Conservation (phyloP, 768 basidiomycete species). For the Kwoniella heveanensis region DNA sequence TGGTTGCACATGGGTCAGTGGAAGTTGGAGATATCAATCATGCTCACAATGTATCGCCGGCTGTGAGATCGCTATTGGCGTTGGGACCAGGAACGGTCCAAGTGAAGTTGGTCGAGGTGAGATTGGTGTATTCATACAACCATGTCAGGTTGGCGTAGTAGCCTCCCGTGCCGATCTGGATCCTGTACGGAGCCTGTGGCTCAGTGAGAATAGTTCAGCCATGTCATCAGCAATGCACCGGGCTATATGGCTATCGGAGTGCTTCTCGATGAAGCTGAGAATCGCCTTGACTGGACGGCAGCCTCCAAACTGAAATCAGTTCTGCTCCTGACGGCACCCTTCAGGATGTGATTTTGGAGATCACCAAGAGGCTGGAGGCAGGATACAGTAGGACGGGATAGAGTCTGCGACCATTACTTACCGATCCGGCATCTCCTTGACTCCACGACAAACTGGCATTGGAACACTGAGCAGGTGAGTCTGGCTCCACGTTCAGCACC, state of each 20-base stretch:
- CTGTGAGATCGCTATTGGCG: conserved; percentile 1
- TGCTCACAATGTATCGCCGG: conserved; percentile 18
- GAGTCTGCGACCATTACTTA: too few species aligned
- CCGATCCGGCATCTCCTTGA: conserved; percentile 12
- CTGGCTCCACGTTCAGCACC: conserved; percentile 4
- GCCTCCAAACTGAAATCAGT: background rate
- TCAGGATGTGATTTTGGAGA: too few species aligned
- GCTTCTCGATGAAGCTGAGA: too few species aligned
- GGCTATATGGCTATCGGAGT: too few species aligned
- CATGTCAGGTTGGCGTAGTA: conserved; percentile 22
- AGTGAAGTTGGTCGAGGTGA: conserved; percentile 8
- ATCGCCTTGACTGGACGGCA: background rate
- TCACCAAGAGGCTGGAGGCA: too few species aligned
- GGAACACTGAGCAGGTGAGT: conserved; percentile 1
- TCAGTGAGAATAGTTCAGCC: too few species aligned
- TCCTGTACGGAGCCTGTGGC: conserved; percentile 17
- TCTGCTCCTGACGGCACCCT: too few species aligned
- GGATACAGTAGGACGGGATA: too few species aligned
- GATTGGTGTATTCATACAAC: conserved; percentile 18
- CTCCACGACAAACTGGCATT: conserved; percentile 18
- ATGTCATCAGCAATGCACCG: background rate
- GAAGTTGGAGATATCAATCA: background rate
- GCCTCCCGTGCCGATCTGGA: conserved; percentile 20
- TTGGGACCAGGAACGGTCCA: conserved; percentile 1
- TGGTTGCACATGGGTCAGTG: too few species aligned